Evolutionary conservation across 306 rosid species (phyloP).

Genomic region (Arachis stenosperma): DNA sequence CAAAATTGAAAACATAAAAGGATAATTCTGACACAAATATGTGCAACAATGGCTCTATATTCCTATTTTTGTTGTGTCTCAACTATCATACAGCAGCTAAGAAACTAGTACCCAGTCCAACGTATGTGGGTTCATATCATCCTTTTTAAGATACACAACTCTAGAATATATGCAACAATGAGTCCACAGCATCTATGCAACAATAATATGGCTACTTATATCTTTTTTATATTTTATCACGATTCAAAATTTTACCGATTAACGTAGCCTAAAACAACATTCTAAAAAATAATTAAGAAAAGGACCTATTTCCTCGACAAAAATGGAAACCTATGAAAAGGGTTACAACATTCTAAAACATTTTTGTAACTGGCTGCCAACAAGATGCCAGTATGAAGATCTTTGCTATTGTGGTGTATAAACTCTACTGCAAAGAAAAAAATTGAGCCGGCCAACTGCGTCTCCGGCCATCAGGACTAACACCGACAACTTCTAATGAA

Average conservation of each 20-base stretch:
- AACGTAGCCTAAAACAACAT: background rate
- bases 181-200: too few relatives aligned
- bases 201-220: too few relatives aligned
- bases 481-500: slow-evolving; percentile 73
- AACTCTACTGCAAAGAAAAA: slow-evolving; percentile 55
- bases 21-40: too few relatives aligned
- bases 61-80: too few relatives aligned
- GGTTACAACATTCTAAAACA: slow-evolving; percentile 35
- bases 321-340: background rate
- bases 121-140: too few relatives aligned
- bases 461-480: slow-evolving; percentile 59
- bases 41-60: too few relatives aligned
- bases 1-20: too few relatives aligned
- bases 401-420: background rate
- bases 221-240: background rate
- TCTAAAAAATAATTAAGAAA: background rate
- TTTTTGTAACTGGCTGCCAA: background rate
- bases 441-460: slow-evolving; percentile 72
- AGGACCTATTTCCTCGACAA: slow-evolving; percentile 13
- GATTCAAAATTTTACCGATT: background rate
- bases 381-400: slow-evolving; percentile 10
- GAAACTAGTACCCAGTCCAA: too few relatives aligned
- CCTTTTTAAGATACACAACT: too few relatives aligned
- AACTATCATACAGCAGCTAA: too few relatives aligned
- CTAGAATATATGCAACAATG: too few relatives aligned